Percentiles rank a stretch among this genome's conserved stretches.
These are phyloP conservation scores for Phytopythium oedochilum DNA, from an alignment of 352 stramenopile genomes.

Conservation along the genomic window DNA sequence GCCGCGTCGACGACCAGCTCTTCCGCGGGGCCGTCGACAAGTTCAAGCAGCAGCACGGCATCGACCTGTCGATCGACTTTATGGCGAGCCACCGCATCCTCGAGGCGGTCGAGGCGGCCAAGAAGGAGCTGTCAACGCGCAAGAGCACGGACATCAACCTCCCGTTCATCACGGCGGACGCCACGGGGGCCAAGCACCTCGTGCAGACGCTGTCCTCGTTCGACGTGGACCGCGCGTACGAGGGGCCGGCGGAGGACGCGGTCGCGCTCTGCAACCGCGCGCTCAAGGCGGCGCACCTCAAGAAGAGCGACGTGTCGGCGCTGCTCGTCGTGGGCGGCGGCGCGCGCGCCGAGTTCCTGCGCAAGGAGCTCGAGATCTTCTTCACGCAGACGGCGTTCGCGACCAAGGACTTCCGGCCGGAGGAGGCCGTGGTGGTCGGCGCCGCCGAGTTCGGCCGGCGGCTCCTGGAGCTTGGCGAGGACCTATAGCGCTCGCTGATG, in stretches of 20 bases:
- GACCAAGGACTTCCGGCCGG: conserved; percentile 42
- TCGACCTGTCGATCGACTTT: conserved; percentile 67
- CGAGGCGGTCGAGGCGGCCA: conserved; percentile 63
- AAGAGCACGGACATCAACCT: conserved; percentile 62
- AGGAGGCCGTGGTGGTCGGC: conserved; percentile 58
- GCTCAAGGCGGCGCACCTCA: conserved; percentile 28
- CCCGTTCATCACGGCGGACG: conserved; percentile 72
- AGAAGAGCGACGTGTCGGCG: conserved; percentile 30
- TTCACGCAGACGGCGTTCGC: conserved; percentile 44
- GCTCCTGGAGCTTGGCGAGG: conserved; percentile 15
- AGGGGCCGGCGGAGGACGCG: conserved; percentile 26
- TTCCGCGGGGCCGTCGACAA: conserved; percentile 45
- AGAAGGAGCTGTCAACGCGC: conserved; percentile 59
- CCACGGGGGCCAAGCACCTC: conserved; percentile 62
- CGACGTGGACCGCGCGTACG: conserved; percentile 41
- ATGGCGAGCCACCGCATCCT: conserved; percentile 67
- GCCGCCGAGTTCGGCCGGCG: conserved; percentile 52
- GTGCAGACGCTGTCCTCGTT: conserved; percentile 57
- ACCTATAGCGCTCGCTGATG: not conserved
- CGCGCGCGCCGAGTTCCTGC: conserved; percentile 44
- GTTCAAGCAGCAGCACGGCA: conserved; percentile 49
- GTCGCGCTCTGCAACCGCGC: conserved; percentile 26
- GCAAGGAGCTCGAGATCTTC: conserved; percentile 38
- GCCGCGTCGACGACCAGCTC: conserved; percentile 38
- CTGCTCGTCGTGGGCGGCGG: conserved; percentile 61